Base-by-base conservation (phyloP, 306 rosid genomes). In the Rubus parviflorus region DNA sequence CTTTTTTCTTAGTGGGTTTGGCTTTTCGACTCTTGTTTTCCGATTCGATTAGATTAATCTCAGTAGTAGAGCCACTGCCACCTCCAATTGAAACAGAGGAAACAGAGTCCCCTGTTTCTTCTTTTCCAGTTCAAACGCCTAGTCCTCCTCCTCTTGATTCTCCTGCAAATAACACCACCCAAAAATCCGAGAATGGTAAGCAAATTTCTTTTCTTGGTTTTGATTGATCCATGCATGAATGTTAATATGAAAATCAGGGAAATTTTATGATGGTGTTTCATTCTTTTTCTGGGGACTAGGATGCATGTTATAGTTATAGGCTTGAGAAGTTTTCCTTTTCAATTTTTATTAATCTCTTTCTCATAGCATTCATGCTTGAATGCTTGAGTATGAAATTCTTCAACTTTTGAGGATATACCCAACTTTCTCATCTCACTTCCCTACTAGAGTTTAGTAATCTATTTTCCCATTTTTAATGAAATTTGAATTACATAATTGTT, bases 11-110 rank as follows among this genome's bases (percentile, higher is more conserved):
- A 16, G 17, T 77, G 68, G 86, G 88, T 77, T 79, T 85, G 3
- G 86, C 78, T 22, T 81, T 88, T 77, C 83, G 79, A 58, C 58
- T 88, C 64, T 70, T 79, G 57, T 80, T 61, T 46, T 77, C 86
- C 8, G 72, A 85, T 83, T 77, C 89, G 9, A 23, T 67, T 52
- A 64, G 43, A 49, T 43, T 80, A 30, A 9, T 30, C 47, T 64
- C 83, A n/a, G 49, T 10, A 38, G 43, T 70, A 9, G 80, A 75
- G 67, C 46, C 75, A 16, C 17, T 79, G 67, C 53, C 72, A 11
- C 30, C 80, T 38, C 54, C 85, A 30, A 25, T 35, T 63, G 82
- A 56, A 37, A 53, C 43, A 38, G 14, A 57, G 38, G 68, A 53
- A n/a, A 22, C 85, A 40, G 73, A 78, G 40, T 25, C 79, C 53